Evolutionary conservation across 1,284 basidiomycete genomes (phyloP).

Genomic region (Coniophora puteana): DNA sequence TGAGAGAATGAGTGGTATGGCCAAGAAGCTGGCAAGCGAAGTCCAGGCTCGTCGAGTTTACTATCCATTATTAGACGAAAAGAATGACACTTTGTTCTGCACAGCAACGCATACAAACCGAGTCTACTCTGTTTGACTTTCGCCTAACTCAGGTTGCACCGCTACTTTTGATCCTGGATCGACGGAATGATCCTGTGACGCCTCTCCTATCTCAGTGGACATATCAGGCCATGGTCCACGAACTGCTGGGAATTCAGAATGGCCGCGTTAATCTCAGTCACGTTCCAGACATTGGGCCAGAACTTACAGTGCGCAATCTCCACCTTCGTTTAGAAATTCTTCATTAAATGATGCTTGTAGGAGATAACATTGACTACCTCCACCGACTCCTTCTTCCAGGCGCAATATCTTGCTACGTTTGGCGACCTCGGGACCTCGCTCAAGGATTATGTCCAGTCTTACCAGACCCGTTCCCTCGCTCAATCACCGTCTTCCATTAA

Average conservation of each 20-base stretch:
- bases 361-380: conserved; percentile 93
- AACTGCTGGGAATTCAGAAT: conserved; percentile 91
- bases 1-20: conserved; percentile 91
- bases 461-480: conserved; percentile 82
- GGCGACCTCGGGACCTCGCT: conserved; percentile 94
- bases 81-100: conserved; percentile 8
- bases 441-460: conserved; percentile 92
- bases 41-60: conserved; percentile 59
- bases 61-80: not conserved
- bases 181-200: conserved; percentile 96
- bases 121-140: conserved; percentile 76
- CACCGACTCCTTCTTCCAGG: conserved; percentile 94
- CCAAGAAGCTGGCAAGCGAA: conserved; percentile 85
- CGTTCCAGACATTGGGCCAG: conserved; percentile 85
- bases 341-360: conserved; percentile 35
- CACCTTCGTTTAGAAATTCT: conserved; percentile 6
- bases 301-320: conserved; percentile 66
- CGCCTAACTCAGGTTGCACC: conserved; percentile 73
- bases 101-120: conserved; percentile 70
- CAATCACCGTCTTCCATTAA: conserved; percentile 84
- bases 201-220: conserved; percentile 99
- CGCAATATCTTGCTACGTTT: conserved; percentile 91
- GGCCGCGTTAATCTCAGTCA: conserved; percentile 84
- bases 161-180: conserved; percentile 77
- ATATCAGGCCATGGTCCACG: conserved; percentile 99